phyloP scores from a whole-genome alignment of 2,329 filamentous ascomycete species.

The Pestalotiopsis sp. region DNA sequence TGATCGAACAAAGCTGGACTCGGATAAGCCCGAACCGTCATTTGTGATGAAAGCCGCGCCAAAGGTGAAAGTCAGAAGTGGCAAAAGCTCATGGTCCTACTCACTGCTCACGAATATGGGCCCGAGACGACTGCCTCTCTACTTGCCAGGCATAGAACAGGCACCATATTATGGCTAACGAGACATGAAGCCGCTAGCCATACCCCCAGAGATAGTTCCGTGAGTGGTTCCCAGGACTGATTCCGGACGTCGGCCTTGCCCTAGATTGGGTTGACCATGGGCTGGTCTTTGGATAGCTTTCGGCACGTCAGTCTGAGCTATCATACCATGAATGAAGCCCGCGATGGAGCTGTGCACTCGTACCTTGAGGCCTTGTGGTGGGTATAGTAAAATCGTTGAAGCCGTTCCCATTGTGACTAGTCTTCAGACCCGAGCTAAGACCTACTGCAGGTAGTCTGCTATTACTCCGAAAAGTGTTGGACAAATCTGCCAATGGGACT shows the following conservation, averaged over 20 bases:
- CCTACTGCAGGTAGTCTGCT: slow-evolving; percentile 22
- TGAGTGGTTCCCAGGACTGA: slow-evolving; percentile 5
- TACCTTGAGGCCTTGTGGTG: slow-evolving; percentile 25
- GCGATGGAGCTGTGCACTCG: not conserved
- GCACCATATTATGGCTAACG: not conserved
- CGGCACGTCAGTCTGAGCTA: not conserved
- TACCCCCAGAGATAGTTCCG: slow-evolving; percentile 9
- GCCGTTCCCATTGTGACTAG: slow-evolving; percentile 21
- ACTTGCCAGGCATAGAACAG: too few species aligned
- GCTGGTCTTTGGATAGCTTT: slow-evolving; percentile 13
- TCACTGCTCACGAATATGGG: not conserved
- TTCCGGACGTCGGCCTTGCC: slow-evolving; percentile 1
- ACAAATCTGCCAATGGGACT: slow-evolving; percentile 15
- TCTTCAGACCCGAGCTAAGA: slow-evolving; percentile 30
- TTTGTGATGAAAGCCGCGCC: not conserved
- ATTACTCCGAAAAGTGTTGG: slow-evolving; percentile 19
- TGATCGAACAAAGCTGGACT: not conserved
- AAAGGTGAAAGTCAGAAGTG: not conserved
- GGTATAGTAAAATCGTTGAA: slow-evolving; percentile 15
- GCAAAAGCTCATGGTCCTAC: not conserved
- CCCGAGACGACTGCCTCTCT: too few species aligned
- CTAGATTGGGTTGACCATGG: not conserved
- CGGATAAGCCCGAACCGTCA: not conserved
- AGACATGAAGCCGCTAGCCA: slow-evolving; percentile 10
- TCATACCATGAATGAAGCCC: not conserved